Percentiles rank a stretch among this genome's conserved stretches.
Conservation (phyloP, 2,329 filamentous ascomycete genomes). For the Clonostachys chloroleuca region DNA sequence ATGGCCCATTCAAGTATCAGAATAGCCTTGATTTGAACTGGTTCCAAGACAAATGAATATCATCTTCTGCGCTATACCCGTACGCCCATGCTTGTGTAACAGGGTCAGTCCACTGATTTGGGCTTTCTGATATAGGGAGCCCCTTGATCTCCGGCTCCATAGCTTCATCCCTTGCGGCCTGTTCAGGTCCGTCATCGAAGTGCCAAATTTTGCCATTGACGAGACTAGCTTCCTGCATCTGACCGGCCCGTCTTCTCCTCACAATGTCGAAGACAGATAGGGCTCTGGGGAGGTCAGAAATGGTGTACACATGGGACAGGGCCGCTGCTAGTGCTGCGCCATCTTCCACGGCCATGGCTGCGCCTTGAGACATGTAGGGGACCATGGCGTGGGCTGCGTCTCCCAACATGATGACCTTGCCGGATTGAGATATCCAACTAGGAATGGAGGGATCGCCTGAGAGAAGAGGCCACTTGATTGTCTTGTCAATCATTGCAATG, state of each 20-base stretch:
- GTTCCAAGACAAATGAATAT: slow-evolving; percentile 10
- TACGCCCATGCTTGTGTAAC: slow-evolving; percentile 42
- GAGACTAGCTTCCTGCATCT: slow-evolving; percentile 36
- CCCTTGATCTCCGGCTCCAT: slow-evolving; percentile 34
- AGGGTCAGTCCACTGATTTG: slow-evolving; percentile 44
- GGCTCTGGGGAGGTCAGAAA: slow-evolving; percentile 17
- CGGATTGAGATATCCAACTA: slow-evolving; percentile 17
- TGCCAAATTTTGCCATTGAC: slow-evolving; percentile 44
- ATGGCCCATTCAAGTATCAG: no score
- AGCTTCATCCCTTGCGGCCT: slow-evolving; percentile 31
- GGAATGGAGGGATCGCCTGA: slow-evolving; percentile 12
- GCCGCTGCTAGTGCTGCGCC: slow-evolving; percentile 26
- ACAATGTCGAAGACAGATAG: slow-evolving; percentile 29
- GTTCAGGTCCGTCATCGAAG: slow-evolving; percentile 32
- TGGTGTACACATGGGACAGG: slow-evolving; percentile 16
- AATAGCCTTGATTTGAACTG: no score
- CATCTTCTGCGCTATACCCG: slow-evolving; percentile 37
- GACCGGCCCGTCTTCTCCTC: slow-evolving; percentile 20
- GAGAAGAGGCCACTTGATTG: neutral
- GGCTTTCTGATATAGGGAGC: slow-evolving; percentile 24
- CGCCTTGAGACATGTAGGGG: slow-evolving; percentile 36
- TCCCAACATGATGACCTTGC: slow-evolving; percentile 28
- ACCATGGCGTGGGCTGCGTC: slow-evolving; percentile 38
- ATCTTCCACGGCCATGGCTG: slow-evolving; percentile 37
- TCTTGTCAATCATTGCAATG: no score